Evolutionary conservation across 192 early-diverging fungal species (phyloP).

Genomic region (Backusella parvicylindrica): DNA sequence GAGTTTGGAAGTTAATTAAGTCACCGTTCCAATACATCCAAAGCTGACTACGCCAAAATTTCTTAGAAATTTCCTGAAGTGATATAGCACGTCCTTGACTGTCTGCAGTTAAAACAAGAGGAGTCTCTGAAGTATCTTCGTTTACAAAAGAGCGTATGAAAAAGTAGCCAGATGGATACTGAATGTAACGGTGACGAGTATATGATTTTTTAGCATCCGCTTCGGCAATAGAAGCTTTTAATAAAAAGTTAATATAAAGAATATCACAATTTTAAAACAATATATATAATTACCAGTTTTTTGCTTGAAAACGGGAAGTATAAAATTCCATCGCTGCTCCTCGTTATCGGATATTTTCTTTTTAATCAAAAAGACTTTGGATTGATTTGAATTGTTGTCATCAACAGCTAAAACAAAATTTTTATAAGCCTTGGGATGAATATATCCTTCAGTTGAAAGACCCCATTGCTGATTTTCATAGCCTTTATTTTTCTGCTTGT

Average conservation of each 20-base stretch:
- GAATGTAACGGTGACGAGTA: constrained; percentile 13
- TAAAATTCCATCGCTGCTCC: constrained; percentile 30
- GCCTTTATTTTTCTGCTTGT: constrained; percentile 11
- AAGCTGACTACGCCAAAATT: constrained; percentile 16
- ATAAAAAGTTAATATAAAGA: neutral
- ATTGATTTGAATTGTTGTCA: neutral
- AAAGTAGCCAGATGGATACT: constrained; percentile 28
- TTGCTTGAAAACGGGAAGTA: constrained; percentile 31
- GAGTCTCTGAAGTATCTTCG: neutral
- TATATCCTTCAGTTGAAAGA: constrained; percentile 18
- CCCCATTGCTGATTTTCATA: constrained; percentile 29
- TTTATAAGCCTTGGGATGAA: constrained; percentile 9
- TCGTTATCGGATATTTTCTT: neutral
- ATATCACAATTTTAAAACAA: neutral
- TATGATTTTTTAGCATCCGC: constrained; percentile 12
- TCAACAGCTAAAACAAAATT: constrained; percentile 14
- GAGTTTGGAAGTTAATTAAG: constrained; percentile 21
- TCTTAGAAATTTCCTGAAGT: neutral
- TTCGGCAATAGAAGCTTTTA: neutral
- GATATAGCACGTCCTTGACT: neutral
- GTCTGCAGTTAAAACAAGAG: constrained; percentile 19
- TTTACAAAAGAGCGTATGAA: constrained; percentile 17
- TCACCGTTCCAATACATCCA: constrained; percentile 26
- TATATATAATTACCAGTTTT: constrained; percentile 5
- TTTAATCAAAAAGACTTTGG: neutral